phyloP scores from a whole-genome alignment of 106 monocot species.

The Iris macrosiphon region DNA sequence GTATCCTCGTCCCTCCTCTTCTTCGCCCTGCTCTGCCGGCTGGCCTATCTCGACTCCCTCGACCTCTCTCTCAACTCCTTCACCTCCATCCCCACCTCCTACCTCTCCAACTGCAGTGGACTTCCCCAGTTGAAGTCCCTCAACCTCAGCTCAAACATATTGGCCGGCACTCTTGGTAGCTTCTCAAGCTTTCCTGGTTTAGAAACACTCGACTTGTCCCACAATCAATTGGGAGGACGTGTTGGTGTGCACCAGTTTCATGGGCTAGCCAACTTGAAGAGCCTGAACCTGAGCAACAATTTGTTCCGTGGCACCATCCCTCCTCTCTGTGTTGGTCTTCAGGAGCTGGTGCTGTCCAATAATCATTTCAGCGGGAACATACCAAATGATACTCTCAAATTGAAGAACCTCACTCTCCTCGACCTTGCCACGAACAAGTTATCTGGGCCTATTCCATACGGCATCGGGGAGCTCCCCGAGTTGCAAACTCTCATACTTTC shows the following conservation, averaged over 20 bases:
- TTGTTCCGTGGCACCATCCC: neutral
- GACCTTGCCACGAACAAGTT: neutral
- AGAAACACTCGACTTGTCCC: conserved; percentile 7
- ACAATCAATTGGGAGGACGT: neutral
- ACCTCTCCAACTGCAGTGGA: conserved; percentile 10
- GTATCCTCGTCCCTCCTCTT: neutral
- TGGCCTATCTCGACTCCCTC: neutral
- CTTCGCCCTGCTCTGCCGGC: conserved; percentile 1
- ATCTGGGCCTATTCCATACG: conserved; percentile 11
- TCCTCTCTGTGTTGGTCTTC: neutral
- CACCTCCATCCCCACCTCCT: neutral
- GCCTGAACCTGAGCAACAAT: conserved; percentile 1
- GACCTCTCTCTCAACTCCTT: conserved; percentile 9
- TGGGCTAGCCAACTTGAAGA: neutral
- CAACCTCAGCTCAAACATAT: conserved; percentile 1
- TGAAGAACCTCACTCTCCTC: neutral
- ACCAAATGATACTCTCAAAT: neutral
- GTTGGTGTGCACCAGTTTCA: neutral
- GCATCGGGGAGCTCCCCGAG: conserved; percentile 7
- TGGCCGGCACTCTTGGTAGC: neutral
- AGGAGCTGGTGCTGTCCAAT: neutral
- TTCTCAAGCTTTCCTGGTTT: conserved; percentile 1
- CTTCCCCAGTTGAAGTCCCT: conserved; percentile 9
- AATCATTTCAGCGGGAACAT: neutral
- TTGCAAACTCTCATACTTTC: conserved; percentile 8